Base-by-base conservation (phyloP, 352 stramenopile species). In the Aphanomyces euteiches region DNA sequence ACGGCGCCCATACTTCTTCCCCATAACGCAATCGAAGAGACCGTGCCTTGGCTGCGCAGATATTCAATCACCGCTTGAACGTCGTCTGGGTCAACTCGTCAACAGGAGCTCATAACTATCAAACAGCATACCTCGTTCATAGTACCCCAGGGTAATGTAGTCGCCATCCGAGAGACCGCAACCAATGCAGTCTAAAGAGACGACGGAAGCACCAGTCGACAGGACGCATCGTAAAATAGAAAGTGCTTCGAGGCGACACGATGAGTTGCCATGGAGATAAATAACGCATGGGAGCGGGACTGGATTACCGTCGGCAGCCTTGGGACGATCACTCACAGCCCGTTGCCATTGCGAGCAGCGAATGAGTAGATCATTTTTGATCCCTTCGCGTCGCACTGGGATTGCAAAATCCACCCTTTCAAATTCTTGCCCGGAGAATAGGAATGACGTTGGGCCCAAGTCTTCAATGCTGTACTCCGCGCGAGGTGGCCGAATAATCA, bases 231-330 rank as follows among this genome's bases (percentile, higher is more conserved):
- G 76, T 48, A 88, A 91, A 59, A 88, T 96, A 4, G 95, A 93
- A 10, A 99, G 70, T n/a, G 96, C 92, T 75, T 99, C 96, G 0
- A 98, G 81, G 1, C 96, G 82, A 70, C 92, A 97, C 12, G 90
- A 98, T 8, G 92, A 98, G 76, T 99, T 99, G 61, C 97, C 97
- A 73, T 99, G 97, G 67, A 99, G 83, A 68, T 99, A 99, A 66
- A 99, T 98, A 4, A 99, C 83, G 73, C 95, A 98, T 13, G 91
- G 89, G 53, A 94, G 75, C 28, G 28, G 28, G 28, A 28, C 28
- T 28, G 28, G 28, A 28, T 28, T 28, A 28, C 28, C 28, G 28
- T 2, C 28, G 45, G 83, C 74, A 3, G 61, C 71, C 28, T 77
- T 66, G 59, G 77, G 50, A n/a, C 73, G 73, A 21, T 74, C 72